Conservation (phyloP, 2,329 filamentous ascomycete genomes). For the Domatiomyces catenatus region DNA sequence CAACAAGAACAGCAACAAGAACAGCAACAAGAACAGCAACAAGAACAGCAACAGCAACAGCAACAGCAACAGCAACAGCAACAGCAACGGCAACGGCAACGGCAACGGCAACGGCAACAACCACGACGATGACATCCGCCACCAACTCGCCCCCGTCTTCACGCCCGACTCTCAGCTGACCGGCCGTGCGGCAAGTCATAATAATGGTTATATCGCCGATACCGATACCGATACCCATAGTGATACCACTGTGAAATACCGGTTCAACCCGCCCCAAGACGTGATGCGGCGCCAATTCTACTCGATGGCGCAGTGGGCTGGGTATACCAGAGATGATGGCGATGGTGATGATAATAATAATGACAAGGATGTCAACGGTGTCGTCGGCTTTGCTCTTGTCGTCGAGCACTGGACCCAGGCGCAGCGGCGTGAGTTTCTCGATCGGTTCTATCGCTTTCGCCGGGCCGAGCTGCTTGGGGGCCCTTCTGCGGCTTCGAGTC, state of each 20-base stretch:
- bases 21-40: slow-evolving; percentile 2
- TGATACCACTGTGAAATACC: slow-evolving; percentile 29
- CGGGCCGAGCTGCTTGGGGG: slow-evolving; percentile 27
- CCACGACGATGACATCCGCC: slow-evolving; percentile 10
- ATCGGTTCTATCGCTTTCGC: slow-evolving; percentile 61
- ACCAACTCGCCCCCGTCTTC: not conserved
- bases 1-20: not conserved
- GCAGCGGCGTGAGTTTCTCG: slow-evolving; percentile 60
- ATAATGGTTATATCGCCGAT: slow-evolving; percentile 4
- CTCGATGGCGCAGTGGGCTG: slow-evolving; percentile 68
- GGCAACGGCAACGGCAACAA: too few species aligned
- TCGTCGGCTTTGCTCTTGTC: slow-evolving; percentile 72
- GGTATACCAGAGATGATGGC: slow-evolving; percentile 34
- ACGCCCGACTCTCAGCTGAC: not conserved
- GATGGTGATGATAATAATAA: not conserved
- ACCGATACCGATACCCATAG: slow-evolving; percentile 20
- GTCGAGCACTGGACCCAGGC: slow-evolving; percentile 85
- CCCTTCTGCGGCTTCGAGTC: too few species aligned
- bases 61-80: slow-evolving; percentile 6
- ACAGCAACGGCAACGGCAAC: slow-evolving; percentile 5
- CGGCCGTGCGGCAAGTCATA: not conserved
- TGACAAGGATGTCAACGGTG: slow-evolving; percentile 38
- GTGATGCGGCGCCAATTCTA: slow-evolving; percentile 76
- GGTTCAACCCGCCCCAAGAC: slow-evolving; percentile 57
- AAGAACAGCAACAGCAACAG: slow-evolving; percentile 8